Percentiles rank a stretch among this genome's conserved stretches.
phyloP scores from a whole-genome alignment of 768 basidiomycete genomes.

The Boletus coccyginus region DNA sequence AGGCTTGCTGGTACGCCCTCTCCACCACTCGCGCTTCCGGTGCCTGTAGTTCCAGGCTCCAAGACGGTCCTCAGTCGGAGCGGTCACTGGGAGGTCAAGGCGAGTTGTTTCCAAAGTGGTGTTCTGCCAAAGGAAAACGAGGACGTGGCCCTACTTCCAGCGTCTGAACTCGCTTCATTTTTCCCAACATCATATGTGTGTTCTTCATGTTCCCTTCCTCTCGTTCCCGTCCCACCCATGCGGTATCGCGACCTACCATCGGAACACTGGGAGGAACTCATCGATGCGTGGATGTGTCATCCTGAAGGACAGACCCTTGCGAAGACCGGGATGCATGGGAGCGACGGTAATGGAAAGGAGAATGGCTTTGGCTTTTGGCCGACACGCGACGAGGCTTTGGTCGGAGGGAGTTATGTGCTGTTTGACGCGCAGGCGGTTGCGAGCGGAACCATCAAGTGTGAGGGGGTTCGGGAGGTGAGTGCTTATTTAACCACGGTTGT shows the following conservation, averaged over 20 bases:
- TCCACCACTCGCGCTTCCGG: conserved; percentile 54
- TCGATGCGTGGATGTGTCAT: conserved; percentile 99
- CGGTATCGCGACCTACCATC: conserved; percentile 86
- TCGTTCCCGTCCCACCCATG: conserved; percentile 51
- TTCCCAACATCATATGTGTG: conserved; percentile 71
- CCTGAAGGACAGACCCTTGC: conserved; percentile 72
- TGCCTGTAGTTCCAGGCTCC: conserved; percentile 55
- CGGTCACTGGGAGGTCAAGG: conserved; percentile 71
- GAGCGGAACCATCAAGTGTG: conserved; percentile 26
- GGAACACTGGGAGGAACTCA: conserved; percentile 95
- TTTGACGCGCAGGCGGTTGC: conserved; percentile 63
- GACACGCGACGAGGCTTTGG: conserved; percentile 62
- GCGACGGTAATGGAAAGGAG: conserved; percentile 20
- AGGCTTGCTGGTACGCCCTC: conserved; percentile 59
- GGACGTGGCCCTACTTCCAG: conserved; percentile 58
- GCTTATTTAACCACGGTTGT: conserved; percentile 6
- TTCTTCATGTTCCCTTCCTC: conserved; percentile 72
- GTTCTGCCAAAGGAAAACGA: conserved; percentile 15
- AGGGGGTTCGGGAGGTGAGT: conserved; percentile 47
- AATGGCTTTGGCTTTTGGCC: conserved; percentile 74
- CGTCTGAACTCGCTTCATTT: conserved; percentile 54
- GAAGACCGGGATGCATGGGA: conserved; percentile 40
- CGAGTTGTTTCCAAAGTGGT: conserved; percentile 36
- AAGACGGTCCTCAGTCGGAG: conserved; percentile 55
- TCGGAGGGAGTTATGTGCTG: conserved; percentile 87